Percentiles rank a stretch among this genome's conserved stretches.
Evolutionary conservation across 306 rosid genomes (phyloP).

Genomic region (Rosa lucieae): DNA sequence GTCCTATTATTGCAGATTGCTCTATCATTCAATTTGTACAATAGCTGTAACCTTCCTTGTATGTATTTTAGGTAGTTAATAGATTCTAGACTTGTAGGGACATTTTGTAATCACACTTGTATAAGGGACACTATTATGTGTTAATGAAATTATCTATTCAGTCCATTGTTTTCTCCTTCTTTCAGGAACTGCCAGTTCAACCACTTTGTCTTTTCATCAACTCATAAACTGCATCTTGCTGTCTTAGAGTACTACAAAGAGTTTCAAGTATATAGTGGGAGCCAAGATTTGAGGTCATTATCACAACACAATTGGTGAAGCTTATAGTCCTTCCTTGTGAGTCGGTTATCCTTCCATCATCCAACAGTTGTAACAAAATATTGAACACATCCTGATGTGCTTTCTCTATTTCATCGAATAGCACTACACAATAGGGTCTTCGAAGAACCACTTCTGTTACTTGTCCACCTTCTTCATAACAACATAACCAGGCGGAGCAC

Average conservation of each 20-base stretch:
- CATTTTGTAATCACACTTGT: too few relatives aligned
- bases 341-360: slow-evolving; percentile 96
- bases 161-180: too few relatives aligned
- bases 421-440: slow-evolving; percentile 92
- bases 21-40: too few relatives aligned
- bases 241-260: slow-evolving; percentile 57
- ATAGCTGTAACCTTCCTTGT: too few relatives aligned
- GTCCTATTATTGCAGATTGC: too few relatives aligned
- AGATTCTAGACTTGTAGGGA: too few relatives aligned
- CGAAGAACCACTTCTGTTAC: slow-evolving; percentile 80
- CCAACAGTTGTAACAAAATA: slow-evolving; percentile 86
- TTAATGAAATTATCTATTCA: too few relatives aligned
- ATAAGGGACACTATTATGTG: too few relatives aligned
- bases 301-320: slow-evolving; percentile 87
- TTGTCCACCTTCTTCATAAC: slow-evolving; percentile 97
- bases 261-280: slow-evolving; percentile 89
- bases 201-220: slow-evolving; percentile 81
- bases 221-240: slow-evolving; percentile 73
- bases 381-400: slow-evolving; percentile 92
- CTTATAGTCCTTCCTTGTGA: slow-evolving; percentile 95
- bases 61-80: too few relatives aligned
- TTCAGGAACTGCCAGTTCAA: slow-evolving; percentile 91
- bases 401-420: slow-evolving; percentile 86
- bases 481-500: slow-evolving; percentile 88
- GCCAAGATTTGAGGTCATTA: slow-evolving; percentile 94